Percentiles rank a stretch among this genome's conserved stretches.
Conservation (phyloP, 306 rosid species). For the Phaseolus lunatus region DNA sequence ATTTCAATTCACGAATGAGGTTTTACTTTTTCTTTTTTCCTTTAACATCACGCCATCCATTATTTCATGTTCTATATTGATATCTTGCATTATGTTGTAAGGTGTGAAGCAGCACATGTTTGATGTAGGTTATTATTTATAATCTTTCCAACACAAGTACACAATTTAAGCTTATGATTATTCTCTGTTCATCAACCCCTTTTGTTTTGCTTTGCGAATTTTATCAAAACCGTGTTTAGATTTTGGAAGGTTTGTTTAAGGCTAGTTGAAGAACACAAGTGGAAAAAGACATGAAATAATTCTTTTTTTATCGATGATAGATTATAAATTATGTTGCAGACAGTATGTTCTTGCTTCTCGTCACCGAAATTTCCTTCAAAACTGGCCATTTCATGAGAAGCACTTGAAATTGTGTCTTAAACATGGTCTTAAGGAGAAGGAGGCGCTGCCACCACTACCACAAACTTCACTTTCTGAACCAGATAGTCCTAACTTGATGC, state of each 20-base stretch:
- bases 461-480: constrained; percentile 41
- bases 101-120: background rate
- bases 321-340: constrained; percentile 48
- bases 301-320: background rate
- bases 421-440: constrained; percentile 49
- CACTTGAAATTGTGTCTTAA: constrained; percentile 56
- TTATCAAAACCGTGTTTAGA: background rate
- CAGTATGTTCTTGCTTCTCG: constrained; percentile 62
- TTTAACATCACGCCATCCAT: constrained; percentile 13
- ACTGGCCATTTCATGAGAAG: constrained; percentile 71
- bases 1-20: background rate
- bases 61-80: constrained; percentile 50
- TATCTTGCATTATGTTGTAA: constrained; percentile 19
- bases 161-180: background rate
- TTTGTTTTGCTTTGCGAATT: background rate
- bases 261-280: background rate
- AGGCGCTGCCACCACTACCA: constrained; percentile 65
- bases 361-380: constrained; percentile 44
- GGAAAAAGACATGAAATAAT: background rate
- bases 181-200: constrained; percentile 27
- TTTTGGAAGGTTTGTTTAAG: background rate
- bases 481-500: constrained; percentile 24
- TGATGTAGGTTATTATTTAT: constrained; percentile 10
- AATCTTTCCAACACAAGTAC: constrained; percentile 7
- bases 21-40: background rate